Evolutionary conservation across 2,329 filamentous ascomycete species (phyloP), one percentile per base, ranked within the genome.

Genomic region (Nannizziopsis barbatae): DNA sequence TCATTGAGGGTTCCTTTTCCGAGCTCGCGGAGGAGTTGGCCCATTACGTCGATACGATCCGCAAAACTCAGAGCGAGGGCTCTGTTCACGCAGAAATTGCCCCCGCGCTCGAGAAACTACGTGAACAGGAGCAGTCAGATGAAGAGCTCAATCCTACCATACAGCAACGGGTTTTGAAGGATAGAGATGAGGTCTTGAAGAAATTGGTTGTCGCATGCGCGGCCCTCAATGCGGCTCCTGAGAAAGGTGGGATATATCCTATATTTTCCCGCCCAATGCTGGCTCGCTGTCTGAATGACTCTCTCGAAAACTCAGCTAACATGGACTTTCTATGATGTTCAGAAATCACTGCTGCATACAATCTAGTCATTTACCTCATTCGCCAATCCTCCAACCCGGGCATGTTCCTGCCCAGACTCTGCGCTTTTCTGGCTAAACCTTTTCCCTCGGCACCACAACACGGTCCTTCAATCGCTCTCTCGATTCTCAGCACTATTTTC

Each of bases 271-370:
- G 43, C 41, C 9, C 1, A 44, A 32, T 47, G 14, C 53, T 27
- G 32, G 7, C 46, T 38, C 36, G 50, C 47, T 33, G 3, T 20
- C n/a, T n/a, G n/a, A n/a, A n/a, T n/a, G n/a, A n/a, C n/a, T n/a
- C n/a, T n/a, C n/a, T n/a, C n/a, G n/a, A n/a, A n/a, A n/a, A n/a
- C n/a, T n/a, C 37, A 14, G 42, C 50, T 52, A 18, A 52, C 33
- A 14, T 32, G 42, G 14, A 9, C 14, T 9, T 42, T 45, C 22
- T 27, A 27, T 7, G 54, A 39, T 51, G 51, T 51, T 56, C 62
- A 81, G 90, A 96, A 70, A 92, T 95, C 67, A 89, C 87, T 52
- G 84, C 90, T 51, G 87, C 90, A 53, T 95, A 95, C 73, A 96
- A 98, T 73, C 83, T 96, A 59, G 83, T 98, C 66, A 83, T 96